These are phyloP conservation scores for Zygotorulaspora sp. DNA, from an alignment of 805 yeast species.

Conservation along the genomic window DNA sequence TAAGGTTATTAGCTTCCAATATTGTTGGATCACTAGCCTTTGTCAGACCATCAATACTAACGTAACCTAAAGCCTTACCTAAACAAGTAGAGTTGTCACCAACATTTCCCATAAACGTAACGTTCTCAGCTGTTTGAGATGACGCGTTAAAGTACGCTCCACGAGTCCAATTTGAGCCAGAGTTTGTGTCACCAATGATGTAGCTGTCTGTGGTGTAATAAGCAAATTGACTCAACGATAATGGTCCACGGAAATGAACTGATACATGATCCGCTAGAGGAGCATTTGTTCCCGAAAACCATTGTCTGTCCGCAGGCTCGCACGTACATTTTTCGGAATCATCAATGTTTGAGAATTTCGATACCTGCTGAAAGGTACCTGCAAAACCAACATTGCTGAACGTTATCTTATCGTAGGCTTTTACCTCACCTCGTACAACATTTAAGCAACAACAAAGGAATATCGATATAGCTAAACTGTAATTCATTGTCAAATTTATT, in stretches of 20 bases:
- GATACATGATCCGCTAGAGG: constrained; percentile 64
- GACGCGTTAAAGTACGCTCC: constrained; percentile 50
- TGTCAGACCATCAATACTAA: constrained; percentile 51
- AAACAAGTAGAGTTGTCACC: constrained; percentile 59
- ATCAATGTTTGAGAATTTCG: constrained; percentile 23
- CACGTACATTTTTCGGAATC: constrained; percentile 28
- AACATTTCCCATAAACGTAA: constrained; percentile 61
- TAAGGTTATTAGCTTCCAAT: constrained; percentile 44
- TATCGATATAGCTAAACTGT: background rate
- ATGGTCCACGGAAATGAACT: constrained; percentile 77
- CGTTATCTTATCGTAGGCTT: constrained; percentile 22
- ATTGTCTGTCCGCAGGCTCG: constrained; percentile 25
- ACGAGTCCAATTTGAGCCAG: constrained; percentile 52
- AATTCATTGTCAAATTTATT: background rate
- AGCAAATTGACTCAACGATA: constrained; percentile 55
- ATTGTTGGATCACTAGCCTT: constrained; percentile 45
- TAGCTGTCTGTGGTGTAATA: constrained; percentile 49
- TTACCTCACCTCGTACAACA: constrained; percentile 7
- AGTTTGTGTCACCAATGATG: constrained; percentile 23
- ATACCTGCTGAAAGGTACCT: constrained; percentile 32
- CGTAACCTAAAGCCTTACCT: constrained; percentile 64
- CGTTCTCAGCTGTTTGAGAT: constrained; percentile 50
- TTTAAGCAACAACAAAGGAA: background rate
- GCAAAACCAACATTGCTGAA: constrained; percentile 34
- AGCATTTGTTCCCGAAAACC: constrained; percentile 52